These are phyloP conservation scores for Lactarius quietus DNA, from an alignment of 768 basidiomycete genomes.

Conservation along the genomic window DNA sequence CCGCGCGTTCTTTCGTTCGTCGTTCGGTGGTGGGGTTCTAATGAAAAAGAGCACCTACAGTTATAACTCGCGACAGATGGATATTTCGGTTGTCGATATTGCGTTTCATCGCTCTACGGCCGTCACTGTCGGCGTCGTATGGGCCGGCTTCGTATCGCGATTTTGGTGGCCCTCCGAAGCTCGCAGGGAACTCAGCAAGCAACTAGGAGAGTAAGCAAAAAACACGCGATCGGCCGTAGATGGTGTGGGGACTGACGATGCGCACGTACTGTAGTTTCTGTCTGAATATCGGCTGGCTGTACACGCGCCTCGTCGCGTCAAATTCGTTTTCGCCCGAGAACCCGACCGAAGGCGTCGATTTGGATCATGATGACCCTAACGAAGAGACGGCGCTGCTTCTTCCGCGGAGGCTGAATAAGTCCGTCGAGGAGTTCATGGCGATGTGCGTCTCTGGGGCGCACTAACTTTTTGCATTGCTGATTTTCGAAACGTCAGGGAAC, in stretches of 20 bases:
- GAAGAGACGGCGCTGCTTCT: conserved; percentile 33
- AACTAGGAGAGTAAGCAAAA: conserved; percentile 80
- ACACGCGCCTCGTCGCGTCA: conserved; percentile 84
- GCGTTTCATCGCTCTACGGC: conserved; percentile 76
- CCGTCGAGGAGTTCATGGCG: conserved; percentile 85
- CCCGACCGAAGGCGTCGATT: conserved; percentile 29
- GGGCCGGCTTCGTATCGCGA: conserved; percentile 83
- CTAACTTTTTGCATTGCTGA: background rate
- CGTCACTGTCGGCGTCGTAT: conserved; percentile 82
- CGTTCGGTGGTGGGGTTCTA: conserved; percentile 1
- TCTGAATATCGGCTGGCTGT: conserved; percentile 91
- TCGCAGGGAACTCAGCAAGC: conserved; percentile 77
- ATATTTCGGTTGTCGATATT: conserved; percentile 61
- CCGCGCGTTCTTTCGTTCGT: too few species aligned
- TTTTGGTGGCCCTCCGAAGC: conserved; percentile 98
- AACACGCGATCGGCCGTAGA: too few species aligned
- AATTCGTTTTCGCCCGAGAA: conserved; percentile 70
- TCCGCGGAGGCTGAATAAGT: conserved; percentile 48
- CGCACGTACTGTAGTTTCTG: conserved; percentile 66
- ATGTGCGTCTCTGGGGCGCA: conserved; percentile 52
- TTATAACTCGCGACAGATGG: conserved; percentile 71
- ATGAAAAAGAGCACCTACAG: conserved; percentile 47
- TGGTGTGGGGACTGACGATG: too few species aligned
- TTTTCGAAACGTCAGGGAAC: conserved; percentile 59
- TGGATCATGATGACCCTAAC: conserved; percentile 18